Evolutionary conservation across 2,329 filamentous ascomycete genomes (phyloP).

Genomic region (Teratosphaeria gauchensis): DNA sequence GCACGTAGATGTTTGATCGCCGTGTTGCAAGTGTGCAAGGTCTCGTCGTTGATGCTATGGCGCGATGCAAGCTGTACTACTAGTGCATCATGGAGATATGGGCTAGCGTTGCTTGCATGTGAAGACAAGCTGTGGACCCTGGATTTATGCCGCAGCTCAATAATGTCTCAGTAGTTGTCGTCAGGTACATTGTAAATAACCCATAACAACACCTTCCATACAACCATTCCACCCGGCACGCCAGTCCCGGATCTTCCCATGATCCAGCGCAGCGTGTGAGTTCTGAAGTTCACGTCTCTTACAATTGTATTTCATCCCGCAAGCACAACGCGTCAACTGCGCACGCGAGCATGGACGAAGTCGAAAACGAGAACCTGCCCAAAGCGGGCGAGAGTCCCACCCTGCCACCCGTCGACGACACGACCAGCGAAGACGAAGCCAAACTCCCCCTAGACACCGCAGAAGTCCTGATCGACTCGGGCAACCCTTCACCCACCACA

Average conservation of each 20-base stretch:
- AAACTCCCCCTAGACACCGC: conserved; percentile 9
- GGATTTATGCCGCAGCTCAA: not conserved
- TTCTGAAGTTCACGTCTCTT: no score
- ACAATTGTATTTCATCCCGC: no score
- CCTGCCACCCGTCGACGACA: conserved; percentile 16
- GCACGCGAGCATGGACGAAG: conserved; percentile 25
- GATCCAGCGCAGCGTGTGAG: no score
- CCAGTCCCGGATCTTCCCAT: no score
- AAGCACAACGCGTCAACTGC: not conserved
- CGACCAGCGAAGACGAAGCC: conserved; percentile 1
- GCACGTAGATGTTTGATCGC: no score
- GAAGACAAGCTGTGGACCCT: not conserved
- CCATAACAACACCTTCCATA: no score
- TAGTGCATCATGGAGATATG: not conserved
- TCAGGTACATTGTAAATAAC: no score
- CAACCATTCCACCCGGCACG: no score
- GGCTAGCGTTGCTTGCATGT: not conserved
- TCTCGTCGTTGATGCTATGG: no score
- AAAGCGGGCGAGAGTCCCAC: conserved; percentile 25
- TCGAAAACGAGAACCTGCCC: conserved; percentile 28
- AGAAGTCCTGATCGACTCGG: conserved; percentile 9
- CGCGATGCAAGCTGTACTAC: no score
- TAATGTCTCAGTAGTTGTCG: not conserved
- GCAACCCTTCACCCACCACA: conserved; percentile 8
- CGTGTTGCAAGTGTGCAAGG: no score